phyloP scores from a whole-genome alignment of 2,329 filamentous ascomycete species.

The Dactylellina sp. region DNA sequence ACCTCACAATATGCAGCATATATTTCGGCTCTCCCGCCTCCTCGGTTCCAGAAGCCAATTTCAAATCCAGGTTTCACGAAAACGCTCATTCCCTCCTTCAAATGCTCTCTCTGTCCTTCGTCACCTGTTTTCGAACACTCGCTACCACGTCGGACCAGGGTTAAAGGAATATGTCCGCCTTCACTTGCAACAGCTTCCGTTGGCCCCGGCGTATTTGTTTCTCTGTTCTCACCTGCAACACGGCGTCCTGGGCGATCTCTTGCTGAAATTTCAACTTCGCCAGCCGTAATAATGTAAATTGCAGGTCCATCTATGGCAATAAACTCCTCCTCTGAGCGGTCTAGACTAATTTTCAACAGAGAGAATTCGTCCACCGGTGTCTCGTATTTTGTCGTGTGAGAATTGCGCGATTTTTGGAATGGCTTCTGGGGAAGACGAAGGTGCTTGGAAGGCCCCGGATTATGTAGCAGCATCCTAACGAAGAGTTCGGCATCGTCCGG shows the following conservation, averaged over 20 bases:
- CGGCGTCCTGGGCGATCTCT: constrained; percentile 16
- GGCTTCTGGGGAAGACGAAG: constrained; percentile 16
- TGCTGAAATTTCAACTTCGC: constrained; percentile 36
- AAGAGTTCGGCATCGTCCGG: constrained; percentile 1
- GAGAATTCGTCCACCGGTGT: constrained; percentile 28
- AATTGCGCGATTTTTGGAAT: constrained; percentile 25
- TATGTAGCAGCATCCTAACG: constrained; percentile 16
- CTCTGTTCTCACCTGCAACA: neutral
- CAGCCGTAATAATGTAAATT: constrained; percentile 36
- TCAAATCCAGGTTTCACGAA: constrained; percentile 42
- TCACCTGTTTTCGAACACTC: constrained; percentile 42
- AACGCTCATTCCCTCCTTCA: constrained; percentile 40
- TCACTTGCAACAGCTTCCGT: constrained; percentile 38
- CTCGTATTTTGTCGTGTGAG: constrained; percentile 31
- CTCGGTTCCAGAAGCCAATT: constrained; percentile 41
- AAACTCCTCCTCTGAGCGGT: constrained; percentile 36
- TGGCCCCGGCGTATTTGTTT: constrained; percentile 22
- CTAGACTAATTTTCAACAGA: constrained; percentile 19
- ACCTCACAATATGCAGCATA: constrained; percentile 32
- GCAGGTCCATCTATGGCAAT: constrained; percentile 32
- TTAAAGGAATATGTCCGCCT: constrained; percentile 31
- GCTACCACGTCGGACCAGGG: constrained; percentile 24
- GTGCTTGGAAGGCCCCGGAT: constrained; percentile 11
- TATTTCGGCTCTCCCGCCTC: constrained; percentile 30
- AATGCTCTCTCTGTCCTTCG: constrained; percentile 29